Base-by-base conservation (phyloP, 2,329 filamentous ascomycete species). In the Davidsoniella eucalypti region DNA sequence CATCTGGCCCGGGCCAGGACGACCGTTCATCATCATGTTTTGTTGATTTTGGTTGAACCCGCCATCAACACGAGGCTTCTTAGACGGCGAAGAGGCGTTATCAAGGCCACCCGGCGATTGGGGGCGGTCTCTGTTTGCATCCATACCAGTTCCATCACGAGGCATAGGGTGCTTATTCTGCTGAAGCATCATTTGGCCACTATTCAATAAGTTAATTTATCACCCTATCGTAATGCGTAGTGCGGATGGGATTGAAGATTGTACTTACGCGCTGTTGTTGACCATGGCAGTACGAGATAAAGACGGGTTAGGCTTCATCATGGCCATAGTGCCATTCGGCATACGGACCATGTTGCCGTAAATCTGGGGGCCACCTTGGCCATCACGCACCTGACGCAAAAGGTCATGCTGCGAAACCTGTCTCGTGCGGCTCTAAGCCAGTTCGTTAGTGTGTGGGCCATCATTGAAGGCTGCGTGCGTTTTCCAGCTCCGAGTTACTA, bases 11-110 rank as follows among this genome's bases (percentile, higher is more conserved):
- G 29, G 29, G 49, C 65, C 70, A 50, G 80, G 82, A 62, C 78
- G 76, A 58, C 82, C 83, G 64, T 85, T 86, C 50, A 79, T 77
- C 67, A 83, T 82, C 75, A 88, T 83, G 55, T 67, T 71, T 52
- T 68, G 67, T 58, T 81, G 82, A 60, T 80, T 80, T 55, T 80
- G 79, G 61, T 85, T 85, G 65, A 86, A 87, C 8, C 73, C 73
- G 33, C 73, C 72, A 58, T 78, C 76, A 54, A 94, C 75, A 52
- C 88, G 84, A 52, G 81, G 85, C 60, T 88, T 78, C 69, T 96
- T 96, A 55, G 84, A 90, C 2, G 90, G 90, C 29, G 90, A 96
- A 4, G 87, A 87, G 23, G 86, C 87, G 60, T 92, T 92, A 49
- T 95, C 88, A 50, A 80, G 81, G 37, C 82, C 82, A 47, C 80